Evolutionary conservation across 2,329 filamentous ascomycete species (phyloP).

Genomic region (Hymenoscyphus fructigenus): DNA sequence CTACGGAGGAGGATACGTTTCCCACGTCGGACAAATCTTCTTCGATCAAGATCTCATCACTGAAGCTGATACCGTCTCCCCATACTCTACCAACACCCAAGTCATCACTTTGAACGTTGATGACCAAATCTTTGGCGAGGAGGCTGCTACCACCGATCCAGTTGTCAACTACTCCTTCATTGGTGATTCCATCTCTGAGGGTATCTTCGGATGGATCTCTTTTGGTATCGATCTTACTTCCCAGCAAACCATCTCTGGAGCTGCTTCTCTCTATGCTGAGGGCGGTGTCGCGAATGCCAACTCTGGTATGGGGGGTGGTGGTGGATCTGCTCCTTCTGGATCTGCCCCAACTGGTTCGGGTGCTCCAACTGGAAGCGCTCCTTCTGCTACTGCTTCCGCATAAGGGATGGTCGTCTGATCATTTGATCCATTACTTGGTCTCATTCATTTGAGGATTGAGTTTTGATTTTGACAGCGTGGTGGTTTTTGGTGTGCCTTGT

Average conservation of each 20-base stretch:
- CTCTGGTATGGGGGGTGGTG: not conserved
- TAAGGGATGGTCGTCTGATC: too few species aligned
- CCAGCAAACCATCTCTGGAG: not conserved
- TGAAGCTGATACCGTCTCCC: slow-evolving; percentile 47
- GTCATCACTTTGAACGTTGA: slow-evolving; percentile 48
- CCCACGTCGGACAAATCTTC: slow-evolving; percentile 65
- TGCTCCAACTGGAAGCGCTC: too few species aligned
- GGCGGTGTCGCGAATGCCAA: slow-evolving; percentile 2
- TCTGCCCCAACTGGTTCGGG: too few species aligned
- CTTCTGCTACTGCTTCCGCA: too few species aligned
- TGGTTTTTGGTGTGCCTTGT: too few species aligned
- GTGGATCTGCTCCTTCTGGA: too few species aligned
- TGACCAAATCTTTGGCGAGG: slow-evolving; percentile 48
- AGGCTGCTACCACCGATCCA: slow-evolving; percentile 49
- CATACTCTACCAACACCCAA: slow-evolving; percentile 50
- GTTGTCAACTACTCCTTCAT: slow-evolving; percentile 58
- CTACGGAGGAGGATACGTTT: slow-evolving; percentile 49
- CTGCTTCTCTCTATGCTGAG: not conserved
- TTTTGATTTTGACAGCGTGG: too few species aligned
- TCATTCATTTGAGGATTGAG: too few species aligned
- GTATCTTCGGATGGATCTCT: slow-evolving; percentile 55
- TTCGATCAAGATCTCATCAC: slow-evolving; percentile 59
- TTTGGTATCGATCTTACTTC: slow-evolving; percentile 39
- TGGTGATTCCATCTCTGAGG: slow-evolving; percentile 50
- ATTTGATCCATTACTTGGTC: too few species aligned